These are phyloP conservation scores for Umbelopsis sp. DNA, from an alignment of 192 early-diverging fungal species.

Conservation along the genomic window DNA sequence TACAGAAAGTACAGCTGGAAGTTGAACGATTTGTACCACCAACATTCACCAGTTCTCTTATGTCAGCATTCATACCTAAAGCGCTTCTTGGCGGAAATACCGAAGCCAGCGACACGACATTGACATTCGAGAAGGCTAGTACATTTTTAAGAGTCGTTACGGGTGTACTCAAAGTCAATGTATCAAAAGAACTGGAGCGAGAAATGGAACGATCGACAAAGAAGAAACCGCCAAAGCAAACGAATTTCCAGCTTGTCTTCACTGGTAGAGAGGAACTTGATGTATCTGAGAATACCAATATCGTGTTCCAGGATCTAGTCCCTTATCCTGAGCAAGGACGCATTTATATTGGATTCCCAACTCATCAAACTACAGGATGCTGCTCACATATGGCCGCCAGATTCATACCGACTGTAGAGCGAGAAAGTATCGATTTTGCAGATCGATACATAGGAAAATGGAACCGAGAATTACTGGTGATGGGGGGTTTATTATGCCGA, in stretches of 20 bases:
- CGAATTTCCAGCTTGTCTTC: constrained; percentile 72
- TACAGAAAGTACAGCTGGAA: constrained; percentile 59
- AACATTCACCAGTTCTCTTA: neutral
- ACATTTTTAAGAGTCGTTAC: constrained; percentile 73
- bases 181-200: constrained; percentile 49
- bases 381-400: constrained; percentile 76
- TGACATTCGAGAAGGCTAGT: constrained; percentile 43
- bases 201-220: constrained; percentile 91
- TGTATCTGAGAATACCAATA: constrained; percentile 55
- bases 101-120: neutral
- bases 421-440: constrained; percentile 89
- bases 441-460: constrained; percentile 75
- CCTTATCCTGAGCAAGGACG: constrained; percentile 77
- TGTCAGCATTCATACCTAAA: constrained; percentile 7
- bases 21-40: constrained; percentile 43
- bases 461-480: constrained; percentile 80
- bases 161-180: constrained; percentile 58
- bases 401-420: constrained; percentile 91
- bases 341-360: constrained; percentile 90
- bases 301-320: constrained; percentile 75
- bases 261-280: constrained; percentile 78
- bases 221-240: constrained; percentile 75
- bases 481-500: constrained; percentile 72
- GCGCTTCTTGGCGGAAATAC: neutral
- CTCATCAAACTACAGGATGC: constrained; percentile 89